Conservation (phyloP, 1,284 basidiomycete species). For the Fistulinella cinereoalba region DNA sequence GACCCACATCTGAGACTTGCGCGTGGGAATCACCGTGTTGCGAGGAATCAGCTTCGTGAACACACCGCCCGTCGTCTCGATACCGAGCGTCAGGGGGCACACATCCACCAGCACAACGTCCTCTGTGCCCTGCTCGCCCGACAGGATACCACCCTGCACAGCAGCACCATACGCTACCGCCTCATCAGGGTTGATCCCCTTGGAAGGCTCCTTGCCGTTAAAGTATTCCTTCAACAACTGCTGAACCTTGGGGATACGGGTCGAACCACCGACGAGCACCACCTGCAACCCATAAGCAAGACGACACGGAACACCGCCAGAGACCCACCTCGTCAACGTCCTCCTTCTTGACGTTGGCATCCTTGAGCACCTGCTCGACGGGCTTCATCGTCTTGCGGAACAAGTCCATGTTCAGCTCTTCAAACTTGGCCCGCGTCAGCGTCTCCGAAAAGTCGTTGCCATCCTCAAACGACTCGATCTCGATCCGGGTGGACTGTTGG, state of each 20-base stretch:
- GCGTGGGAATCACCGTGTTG: constrained; percentile 98
- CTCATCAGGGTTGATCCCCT: constrained; percentile 99
- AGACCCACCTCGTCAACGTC: constrained; percentile 97
- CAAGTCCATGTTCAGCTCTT: constrained; percentile 96
- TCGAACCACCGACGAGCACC: constrained; percentile 97
- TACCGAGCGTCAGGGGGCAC: constrained; percentile 93
- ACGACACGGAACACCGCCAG: too few relatives aligned
- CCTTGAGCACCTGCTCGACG: constrained; percentile 97
- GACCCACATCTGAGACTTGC: constrained; percentile 98
- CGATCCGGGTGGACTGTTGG: constrained; percentile 95
- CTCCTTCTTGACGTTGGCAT: constrained; percentile 97
- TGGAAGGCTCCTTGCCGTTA: constrained; percentile 95
- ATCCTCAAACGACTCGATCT: constrained; percentile 97
- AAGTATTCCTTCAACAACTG: constrained; percentile 99
- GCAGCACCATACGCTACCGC: constrained; percentile 99
- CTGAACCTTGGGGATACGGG: constrained; percentile 97
- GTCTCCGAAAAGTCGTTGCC: constrained; percentile 99
- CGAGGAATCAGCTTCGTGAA: constrained; percentile 97
- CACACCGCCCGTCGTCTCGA: constrained; percentile 99
- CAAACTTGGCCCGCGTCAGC: constrained; percentile 97
- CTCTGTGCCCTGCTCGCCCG: constrained; percentile 98
- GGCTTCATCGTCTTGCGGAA: constrained; percentile 98
- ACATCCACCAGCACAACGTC: constrained; percentile 97
- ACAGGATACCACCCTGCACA: constrained; percentile 97
- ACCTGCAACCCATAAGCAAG: too few relatives aligned